Conservation (phyloP, 805 yeast species). For the Zygosaccharomyces bailii region DNA sequence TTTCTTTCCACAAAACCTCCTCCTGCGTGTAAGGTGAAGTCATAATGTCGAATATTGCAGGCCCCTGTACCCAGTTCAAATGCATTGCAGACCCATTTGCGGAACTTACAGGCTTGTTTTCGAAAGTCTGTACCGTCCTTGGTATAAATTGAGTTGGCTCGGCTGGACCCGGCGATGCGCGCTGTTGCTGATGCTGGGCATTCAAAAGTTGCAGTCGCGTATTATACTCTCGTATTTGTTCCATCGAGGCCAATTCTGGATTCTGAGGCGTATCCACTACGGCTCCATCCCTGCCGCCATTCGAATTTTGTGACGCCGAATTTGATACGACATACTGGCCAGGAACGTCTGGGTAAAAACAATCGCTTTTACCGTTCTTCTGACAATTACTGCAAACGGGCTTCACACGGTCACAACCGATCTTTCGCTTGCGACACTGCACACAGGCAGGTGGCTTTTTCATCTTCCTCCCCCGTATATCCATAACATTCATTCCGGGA, state of each 20-base stretch:
- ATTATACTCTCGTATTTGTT: constrained; percentile 32
- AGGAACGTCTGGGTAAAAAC: constrained; percentile 33
- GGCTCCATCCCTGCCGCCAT: constrained; percentile 10
- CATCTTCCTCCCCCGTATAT: constrained; percentile 23
- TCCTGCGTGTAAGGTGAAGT: constrained; percentile 26
- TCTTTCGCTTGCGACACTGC: constrained; percentile 35
- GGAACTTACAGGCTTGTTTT: constrained; percentile 24
- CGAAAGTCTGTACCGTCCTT: constrained; percentile 23
- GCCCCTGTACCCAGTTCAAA: constrained; percentile 34
- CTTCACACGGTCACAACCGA: constrained; percentile 43
- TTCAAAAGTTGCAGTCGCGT: constrained; percentile 29
- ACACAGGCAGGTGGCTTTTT: constrained; percentile 33
- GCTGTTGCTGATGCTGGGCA: constrained; percentile 21
- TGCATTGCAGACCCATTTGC: constrained; percentile 19
- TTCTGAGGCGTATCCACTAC: constrained; percentile 15
- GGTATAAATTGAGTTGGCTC: constrained; percentile 28
- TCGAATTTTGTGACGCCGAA: constrained; percentile 11
- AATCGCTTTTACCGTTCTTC: constrained; percentile 26
- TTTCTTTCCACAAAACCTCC: constrained; percentile 28
- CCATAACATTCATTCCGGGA: constrained; percentile 14
- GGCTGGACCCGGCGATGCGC: constrained; percentile 20
- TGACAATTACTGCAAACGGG: constrained; percentile 42
- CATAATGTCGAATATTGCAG: constrained; percentile 30
- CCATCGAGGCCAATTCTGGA: constrained; percentile 30
- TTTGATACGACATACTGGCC: constrained; percentile 28